phyloP scores from a whole-genome alignment of 805 yeast genomes.

The Candida morakotiae region DNA sequence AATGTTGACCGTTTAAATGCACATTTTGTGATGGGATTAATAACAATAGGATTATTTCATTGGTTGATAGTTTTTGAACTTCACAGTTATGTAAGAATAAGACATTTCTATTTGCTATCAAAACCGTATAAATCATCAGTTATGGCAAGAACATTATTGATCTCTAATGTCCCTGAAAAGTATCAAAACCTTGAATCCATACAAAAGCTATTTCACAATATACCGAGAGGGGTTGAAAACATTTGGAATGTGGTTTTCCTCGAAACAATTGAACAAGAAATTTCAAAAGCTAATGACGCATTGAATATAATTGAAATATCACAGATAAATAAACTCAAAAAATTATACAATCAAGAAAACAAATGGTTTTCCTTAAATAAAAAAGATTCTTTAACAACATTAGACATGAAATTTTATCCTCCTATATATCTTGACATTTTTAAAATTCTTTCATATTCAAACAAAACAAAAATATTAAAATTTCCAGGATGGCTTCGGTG shows the following conservation, averaged over 20 bases:
- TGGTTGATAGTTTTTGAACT: slow-evolving; percentile 55
- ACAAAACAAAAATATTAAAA: slow-evolving; percentile 15
- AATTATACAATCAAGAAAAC: background rate
- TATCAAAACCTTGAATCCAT: slow-evolving; percentile 23
- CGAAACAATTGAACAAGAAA: slow-evolving; percentile 14
- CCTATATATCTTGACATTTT: slow-evolving; percentile 22
- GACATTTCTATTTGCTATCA: slow-evolving; percentile 39
- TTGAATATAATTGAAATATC: slow-evolving; percentile 25
- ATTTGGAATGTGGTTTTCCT: slow-evolving; percentile 55
- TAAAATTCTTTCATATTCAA: slow-evolving; percentile 17
- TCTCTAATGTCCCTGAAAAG: slow-evolving; percentile 44
- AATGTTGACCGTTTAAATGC: slow-evolving; percentile 49
- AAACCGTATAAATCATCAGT: slow-evolving; percentile 19
- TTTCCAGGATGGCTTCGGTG: slow-evolving; percentile 28
- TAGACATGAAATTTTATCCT: slow-evolving; percentile 23
- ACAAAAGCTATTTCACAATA: slow-evolving; percentile 25
- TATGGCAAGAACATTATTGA: slow-evolving; percentile 30
- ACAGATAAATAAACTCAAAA: slow-evolving; percentile 11
- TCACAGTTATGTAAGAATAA: slow-evolving; percentile 42
- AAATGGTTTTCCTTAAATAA: background rate
- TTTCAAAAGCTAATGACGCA: slow-evolving; percentile 20
- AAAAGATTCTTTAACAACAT: background rate
- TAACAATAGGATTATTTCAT: slow-evolving; percentile 56
- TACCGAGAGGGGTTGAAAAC: slow-evolving; percentile 52
- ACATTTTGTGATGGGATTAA: slow-evolving; percentile 58